phyloP scores from a whole-genome alignment of 495 filamentous ascomycete species.

The Trichoderma virens region DNA sequence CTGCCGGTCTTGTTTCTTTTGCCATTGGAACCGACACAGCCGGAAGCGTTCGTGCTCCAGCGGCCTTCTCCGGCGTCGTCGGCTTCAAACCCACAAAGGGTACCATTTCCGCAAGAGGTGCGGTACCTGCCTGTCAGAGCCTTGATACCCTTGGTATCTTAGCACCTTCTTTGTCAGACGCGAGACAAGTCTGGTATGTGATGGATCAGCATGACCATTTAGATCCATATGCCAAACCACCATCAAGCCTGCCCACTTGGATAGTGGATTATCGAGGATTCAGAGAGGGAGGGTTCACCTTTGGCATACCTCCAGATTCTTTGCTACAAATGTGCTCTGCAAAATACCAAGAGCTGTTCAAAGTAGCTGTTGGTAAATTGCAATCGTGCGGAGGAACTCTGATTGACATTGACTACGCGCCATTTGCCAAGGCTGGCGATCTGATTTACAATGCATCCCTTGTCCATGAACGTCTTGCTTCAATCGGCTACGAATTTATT shows the following conservation, averaged over 20 bases:
- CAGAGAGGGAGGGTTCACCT: conserved; percentile 38
- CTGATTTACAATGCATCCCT: conserved; percentile 51
- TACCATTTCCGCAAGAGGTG: conserved; percentile 48
- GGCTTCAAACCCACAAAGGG: conserved; percentile 63
- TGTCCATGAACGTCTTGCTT: conserved; percentile 48
- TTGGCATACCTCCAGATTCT: conserved; percentile 43
- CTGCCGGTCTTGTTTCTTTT: conserved; percentile 50
- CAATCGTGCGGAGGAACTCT: conserved; percentile 41
- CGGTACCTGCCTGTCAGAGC: conserved; percentile 53
- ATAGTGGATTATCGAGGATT: conserved; percentile 44
- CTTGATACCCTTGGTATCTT: conserved; percentile 56
- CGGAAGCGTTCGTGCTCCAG: conserved; percentile 55
- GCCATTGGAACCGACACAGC: conserved; percentile 59
- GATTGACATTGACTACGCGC: conserved; percentile 41
- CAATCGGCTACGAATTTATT: conserved; percentile 47
- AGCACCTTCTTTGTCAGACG: conserved; percentile 43
- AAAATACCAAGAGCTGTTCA: conserved; percentile 37
- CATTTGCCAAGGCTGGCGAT: conserved; percentile 48
- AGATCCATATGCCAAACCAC: conserved; percentile 50
- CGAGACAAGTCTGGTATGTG: conserved; percentile 47
- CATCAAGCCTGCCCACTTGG: conserved; percentile 30
- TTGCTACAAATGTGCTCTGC: conserved; percentile 40
- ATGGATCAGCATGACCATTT: conserved; percentile 43
- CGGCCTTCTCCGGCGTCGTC: conserved; percentile 56
- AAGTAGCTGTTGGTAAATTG: conserved; percentile 32